Base-by-base conservation (phyloP, 2,329 filamentous ascomycete species). In the Fusarium sp. region DNA sequence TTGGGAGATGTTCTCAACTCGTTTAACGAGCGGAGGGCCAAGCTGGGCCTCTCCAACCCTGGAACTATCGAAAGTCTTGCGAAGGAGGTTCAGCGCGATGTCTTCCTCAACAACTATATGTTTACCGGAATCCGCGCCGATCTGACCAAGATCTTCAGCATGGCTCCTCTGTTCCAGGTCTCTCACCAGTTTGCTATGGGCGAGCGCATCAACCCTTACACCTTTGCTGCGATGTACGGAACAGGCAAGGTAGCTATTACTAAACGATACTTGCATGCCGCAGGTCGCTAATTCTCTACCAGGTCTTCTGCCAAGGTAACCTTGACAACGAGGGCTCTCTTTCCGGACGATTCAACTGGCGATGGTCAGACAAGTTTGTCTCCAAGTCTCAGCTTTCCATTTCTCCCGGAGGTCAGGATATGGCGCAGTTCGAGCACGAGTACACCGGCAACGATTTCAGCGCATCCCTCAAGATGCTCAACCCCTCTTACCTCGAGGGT, bases 141-240 rank as follows among this genome's bases (percentile, higher is more conserved):
- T 81, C 85, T 98, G 78, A 97, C 94, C 78, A 98, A 97, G 86
- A 90, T 93, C 77, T 97, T 98, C 83, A 96, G 94, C 86, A 88
- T 97, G 79, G 88, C 90, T 58, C 96, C 96, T 59, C 84, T 98
- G 72, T 99, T 99, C 86, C 95, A 98, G 82, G 92, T 97, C 73
- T 97, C 95, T 70, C 96, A 99, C 83, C 93, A 96, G 74, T 96
- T 99, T 80, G 91, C 95, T 56, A 93, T 97, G 88, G 95, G 96
- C 73, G 93, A 97, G 81, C 89, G 91, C 71, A 85, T 97, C 79
- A 94, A 94, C 78, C 96, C 96, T 36, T 99, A 99, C 82, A 93
- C 93, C 55, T 97, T 98, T 82, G 93, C 94, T 72, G 93, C 92
- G 69, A 88, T 99, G 76, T 97, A 96, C 79, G 96, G 96, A 73